Conservation (phyloP, 805 yeast species). For the Lachancea cidri region DNA sequence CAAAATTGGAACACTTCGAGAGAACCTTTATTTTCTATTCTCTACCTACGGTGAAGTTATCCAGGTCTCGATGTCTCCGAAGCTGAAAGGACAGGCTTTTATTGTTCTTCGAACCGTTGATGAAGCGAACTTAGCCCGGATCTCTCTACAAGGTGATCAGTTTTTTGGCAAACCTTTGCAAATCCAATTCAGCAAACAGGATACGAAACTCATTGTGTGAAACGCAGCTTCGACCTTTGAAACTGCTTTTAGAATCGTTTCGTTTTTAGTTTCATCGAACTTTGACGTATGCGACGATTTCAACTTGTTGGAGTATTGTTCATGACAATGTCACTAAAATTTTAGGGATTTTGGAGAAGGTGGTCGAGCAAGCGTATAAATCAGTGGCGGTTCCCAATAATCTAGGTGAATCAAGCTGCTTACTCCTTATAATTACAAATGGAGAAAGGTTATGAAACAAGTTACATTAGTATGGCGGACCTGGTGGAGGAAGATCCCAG, state of each 20-base stretch:
- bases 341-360: neutral
- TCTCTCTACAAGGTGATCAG: slow-evolving; percentile 40
- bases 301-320: neutral
- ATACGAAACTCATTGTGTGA: slow-evolving; percentile 5
- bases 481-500: slow-evolving; percentile 22
- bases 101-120: slow-evolving; percentile 44
- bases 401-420: too few relatives aligned
- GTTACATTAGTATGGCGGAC: slow-evolving; percentile 18
- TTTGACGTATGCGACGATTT: neutral
- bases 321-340: neutral
- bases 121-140: slow-evolving; percentile 48
- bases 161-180: slow-evolving; percentile 50
- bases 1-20: slow-evolving; percentile 39
- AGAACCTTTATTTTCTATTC: slow-evolving; percentile 53
- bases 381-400: neutral
- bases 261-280: too few relatives aligned
- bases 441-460: neutral
- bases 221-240: neutral
- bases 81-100: slow-evolving; percentile 65
- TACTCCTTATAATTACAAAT: too few relatives aligned
- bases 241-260: neutral
- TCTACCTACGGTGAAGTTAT: slow-evolving; percentile 63
- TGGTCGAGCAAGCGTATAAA: neutral
- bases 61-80: slow-evolving; percentile 41
- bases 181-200: slow-evolving; percentile 39